Conservation (phyloP, 805 yeast species). For the Myxozyma nipponensis region DNA sequence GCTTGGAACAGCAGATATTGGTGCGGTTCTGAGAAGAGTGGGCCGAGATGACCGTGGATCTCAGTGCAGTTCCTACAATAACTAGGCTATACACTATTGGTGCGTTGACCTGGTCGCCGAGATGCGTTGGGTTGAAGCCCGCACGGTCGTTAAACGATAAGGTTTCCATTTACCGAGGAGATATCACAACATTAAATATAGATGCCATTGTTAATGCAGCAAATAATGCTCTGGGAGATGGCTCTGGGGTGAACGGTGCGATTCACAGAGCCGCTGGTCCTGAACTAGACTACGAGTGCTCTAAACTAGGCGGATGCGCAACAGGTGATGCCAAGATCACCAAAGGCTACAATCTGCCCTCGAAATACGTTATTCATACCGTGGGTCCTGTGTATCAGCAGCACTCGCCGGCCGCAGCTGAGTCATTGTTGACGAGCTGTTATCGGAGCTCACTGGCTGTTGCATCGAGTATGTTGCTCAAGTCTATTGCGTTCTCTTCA, state of each 20-base stretch:
- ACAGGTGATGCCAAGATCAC: slow-evolving; percentile 28
- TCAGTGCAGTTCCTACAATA: slow-evolving; percentile 4
- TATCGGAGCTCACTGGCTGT: slow-evolving; percentile 10
- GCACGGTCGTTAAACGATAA: slow-evolving; percentile 11
- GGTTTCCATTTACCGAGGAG: slow-evolving; percentile 12
- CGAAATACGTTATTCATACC: slow-evolving; percentile 16
- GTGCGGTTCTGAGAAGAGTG: too few species aligned
- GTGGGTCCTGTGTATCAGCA: slow-evolving; percentile 21
- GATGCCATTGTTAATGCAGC: slow-evolving; percentile 29
- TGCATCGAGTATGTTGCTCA: slow-evolving; percentile 10
- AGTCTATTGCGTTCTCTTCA: slow-evolving; percentile 24
- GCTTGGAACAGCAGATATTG: too few species aligned
- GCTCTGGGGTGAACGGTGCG: slow-evolving; percentile 27
- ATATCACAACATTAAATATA: slow-evolving; percentile 16
- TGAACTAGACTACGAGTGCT: slow-evolving; percentile 11
- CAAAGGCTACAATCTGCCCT: slow-evolving; percentile 9
- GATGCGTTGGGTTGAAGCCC: neutral
- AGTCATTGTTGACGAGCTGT: slow-evolving; percentile 11
- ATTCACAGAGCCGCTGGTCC: slow-evolving; percentile 24
- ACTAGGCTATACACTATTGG: slow-evolving; percentile 3
- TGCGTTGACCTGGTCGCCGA: neutral
- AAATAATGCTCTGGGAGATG: slow-evolving; percentile 15
- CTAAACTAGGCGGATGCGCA: slow-evolving; percentile 14
- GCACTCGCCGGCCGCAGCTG: slow-evolving; percentile 1
- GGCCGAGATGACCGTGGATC: neutral